phyloP scores from a whole-genome alignment of 805 yeast genomes.

The Saturnispora saitoi region DNA sequence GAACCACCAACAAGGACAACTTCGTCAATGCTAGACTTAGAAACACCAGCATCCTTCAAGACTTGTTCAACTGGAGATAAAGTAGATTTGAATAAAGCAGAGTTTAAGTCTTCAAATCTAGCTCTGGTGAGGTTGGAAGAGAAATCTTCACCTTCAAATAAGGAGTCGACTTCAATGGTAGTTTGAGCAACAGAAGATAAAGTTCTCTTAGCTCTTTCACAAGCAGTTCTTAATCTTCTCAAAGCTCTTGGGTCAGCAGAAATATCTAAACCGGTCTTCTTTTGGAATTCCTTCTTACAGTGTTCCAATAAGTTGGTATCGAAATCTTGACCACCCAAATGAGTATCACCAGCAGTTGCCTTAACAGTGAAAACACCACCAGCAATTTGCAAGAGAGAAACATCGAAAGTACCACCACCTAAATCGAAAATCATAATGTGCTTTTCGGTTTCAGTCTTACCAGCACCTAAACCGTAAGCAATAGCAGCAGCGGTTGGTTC shows the following conservation, averaged over 20 bases:
- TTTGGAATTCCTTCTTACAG: conserved; percentile 84
- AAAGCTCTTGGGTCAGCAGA: conserved; percentile 89
- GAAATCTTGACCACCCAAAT: conserved; percentile 99
- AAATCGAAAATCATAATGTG: conserved; percentile 89
- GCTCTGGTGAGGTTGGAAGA: conserved; percentile 92
- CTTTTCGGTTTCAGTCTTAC: conserved; percentile 70
- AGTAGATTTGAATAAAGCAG: conserved; percentile 87
- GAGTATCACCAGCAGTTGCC: conserved; percentile 99
- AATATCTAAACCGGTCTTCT: conserved; percentile 89
- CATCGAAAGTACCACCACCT: conserved; percentile 99
- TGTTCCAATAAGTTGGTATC: conserved; percentile 91
- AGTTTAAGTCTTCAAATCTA: conserved; percentile 93
- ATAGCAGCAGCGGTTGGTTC: conserved; percentile 96
- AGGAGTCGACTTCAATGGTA: conserved; percentile 92
- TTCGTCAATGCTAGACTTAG: conserved; percentile 82
- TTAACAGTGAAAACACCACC: conserved; percentile 96
- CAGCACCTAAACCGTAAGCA: conserved; percentile 97
- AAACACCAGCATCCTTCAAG: conserved; percentile 80
- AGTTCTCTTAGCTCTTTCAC: conserved; percentile 99
- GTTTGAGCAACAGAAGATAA: conserved; percentile 94
- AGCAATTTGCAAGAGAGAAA: conserved; percentile 82
- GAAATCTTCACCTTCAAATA: conserved; percentile 94
- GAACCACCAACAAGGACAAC: conserved; percentile 98
- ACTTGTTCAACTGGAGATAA: conserved; percentile 93
- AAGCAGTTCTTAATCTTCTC: conserved; percentile 97